These are phyloP conservation scores for Discostella stelligera DNA, from an alignment of 352 stramenopile species.

Conservation along the genomic window DNA sequence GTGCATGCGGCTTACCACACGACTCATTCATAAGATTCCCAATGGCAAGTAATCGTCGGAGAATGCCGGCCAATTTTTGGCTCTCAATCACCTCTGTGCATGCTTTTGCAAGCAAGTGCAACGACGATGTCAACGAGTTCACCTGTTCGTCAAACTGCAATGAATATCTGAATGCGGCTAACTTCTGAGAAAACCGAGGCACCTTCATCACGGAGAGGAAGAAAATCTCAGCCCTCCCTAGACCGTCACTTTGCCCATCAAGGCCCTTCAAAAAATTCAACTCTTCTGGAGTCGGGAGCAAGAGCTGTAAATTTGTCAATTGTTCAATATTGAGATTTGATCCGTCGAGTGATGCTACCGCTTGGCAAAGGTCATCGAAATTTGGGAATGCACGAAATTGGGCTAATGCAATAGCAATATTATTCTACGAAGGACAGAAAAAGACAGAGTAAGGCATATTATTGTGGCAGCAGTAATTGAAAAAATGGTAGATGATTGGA, in stretches of 20 bases:
- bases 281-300: constrained; percentile 46
- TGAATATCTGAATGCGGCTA: constrained; percentile 35
- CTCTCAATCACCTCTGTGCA: constrained; percentile 44
- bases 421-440: constrained; percentile 25
- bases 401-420: constrained; percentile 52
- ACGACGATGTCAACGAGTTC: constrained; percentile 14
- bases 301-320: constrained; percentile 39
- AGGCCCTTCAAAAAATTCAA: constrained; percentile 18
- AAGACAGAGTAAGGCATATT: constrained; percentile 3
- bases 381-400: constrained; percentile 45
- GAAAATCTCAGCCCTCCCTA: constrained; percentile 46
- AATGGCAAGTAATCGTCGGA: constrained; percentile 37
- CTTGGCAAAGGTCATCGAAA: constrained; percentile 36
- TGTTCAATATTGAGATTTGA: constrained; percentile 38
- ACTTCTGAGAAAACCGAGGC: constrained; percentile 31
- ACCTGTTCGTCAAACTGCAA: constrained; percentile 47
- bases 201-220: constrained; percentile 51
- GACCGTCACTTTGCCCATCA: constrained; percentile 18
- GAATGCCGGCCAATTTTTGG: constrained; percentile 42
- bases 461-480: too few species aligned
- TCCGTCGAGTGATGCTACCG: constrained; percentile 46
- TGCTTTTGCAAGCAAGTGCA: constrained; percentile 34
- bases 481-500: background rate
- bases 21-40: constrained; percentile 58
- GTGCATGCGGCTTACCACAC: constrained; percentile 26